A percentile compares a stretch with the other conserved stretches of the same genome.
These are phyloP conservation scores for Lasiosphaeria miniovina DNA, from an alignment of 495 filamentous ascomycete species.

Conservation along the genomic window DNA sequence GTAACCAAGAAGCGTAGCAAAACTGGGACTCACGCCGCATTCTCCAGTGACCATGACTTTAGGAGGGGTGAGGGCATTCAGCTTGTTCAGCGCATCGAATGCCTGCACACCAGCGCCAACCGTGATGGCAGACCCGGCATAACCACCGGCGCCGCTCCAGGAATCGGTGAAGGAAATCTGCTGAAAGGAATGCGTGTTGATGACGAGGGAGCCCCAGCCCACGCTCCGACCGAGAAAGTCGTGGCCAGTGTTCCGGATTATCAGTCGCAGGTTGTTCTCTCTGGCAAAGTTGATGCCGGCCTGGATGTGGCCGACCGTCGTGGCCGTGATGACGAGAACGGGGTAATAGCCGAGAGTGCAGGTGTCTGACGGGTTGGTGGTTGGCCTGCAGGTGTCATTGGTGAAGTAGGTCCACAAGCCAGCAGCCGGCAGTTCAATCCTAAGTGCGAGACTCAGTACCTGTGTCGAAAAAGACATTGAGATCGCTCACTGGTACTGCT, in stretches of 20 bases:
- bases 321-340: slow-evolving; percentile 52
- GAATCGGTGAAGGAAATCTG: slow-evolving; percentile 39
- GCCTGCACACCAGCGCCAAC: slow-evolving; percentile 50
- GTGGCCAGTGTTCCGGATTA: slow-evolving; percentile 66
- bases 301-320: slow-evolving; percentile 41
- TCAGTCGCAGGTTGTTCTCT: slow-evolving; percentile 55
- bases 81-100: slow-evolving; percentile 42
- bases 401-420: slow-evolving; percentile 47
- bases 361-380: slow-evolving; percentile 41
- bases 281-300: slow-evolving; percentile 53
- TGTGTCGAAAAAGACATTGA: not conserved
- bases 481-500: slow-evolving; percentile 35
- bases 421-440: slow-evolving; percentile 38
- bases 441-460: slow-evolving; percentile 7
- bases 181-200: slow-evolving; percentile 66
- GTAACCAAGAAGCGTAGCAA: not conserved
- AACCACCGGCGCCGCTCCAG: slow-evolving; percentile 36
- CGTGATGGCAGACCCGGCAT: slow-evolving; percentile 44
- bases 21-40: slow-evolving; percentile 32
- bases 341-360: slow-evolving; percentile 61
- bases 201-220: slow-evolving; percentile 55
- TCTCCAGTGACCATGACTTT: slow-evolving; percentile 51
- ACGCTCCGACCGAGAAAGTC: slow-evolving; percentile 56
- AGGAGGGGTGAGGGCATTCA: slow-evolving; percentile 38
- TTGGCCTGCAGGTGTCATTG: slow-evolving; percentile 44